A percentile compares a stretch with the other conserved stretches of the same genome.
These are phyloP conservation scores for Trichoderma simmonsii DNA, from an alignment of 2,329 filamentous ascomycete genomes.

Conservation along the genomic window DNA sequence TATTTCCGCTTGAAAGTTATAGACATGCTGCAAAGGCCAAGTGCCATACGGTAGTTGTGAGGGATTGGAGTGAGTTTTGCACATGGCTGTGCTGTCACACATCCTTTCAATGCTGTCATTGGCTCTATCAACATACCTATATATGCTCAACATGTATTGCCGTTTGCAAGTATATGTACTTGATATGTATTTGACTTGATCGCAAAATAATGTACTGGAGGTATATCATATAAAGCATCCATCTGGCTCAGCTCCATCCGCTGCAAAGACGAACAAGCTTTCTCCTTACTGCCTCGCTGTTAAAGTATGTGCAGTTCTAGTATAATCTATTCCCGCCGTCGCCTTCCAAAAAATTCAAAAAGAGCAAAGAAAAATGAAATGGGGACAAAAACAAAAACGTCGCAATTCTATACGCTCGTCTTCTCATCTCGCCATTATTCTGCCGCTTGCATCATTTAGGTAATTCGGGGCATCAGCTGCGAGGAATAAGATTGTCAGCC, in stretches of 20 bases:
- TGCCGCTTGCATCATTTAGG: background rate
- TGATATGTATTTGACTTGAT: background rate
- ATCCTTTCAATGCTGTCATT: background rate
- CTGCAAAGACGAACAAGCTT: background rate
- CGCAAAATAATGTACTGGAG: background rate
- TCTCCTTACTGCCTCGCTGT: background rate
- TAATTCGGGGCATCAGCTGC: conserved; percentile 24
- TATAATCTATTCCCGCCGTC: background rate
- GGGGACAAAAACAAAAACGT: background rate
- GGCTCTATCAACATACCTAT: background rate
- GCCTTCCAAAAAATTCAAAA: background rate
- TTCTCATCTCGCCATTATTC: background rate
- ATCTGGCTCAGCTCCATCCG: background rate
- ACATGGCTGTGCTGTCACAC: background rate
- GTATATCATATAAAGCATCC: background rate
- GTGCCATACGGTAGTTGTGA: no score
- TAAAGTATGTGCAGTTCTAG: background rate
- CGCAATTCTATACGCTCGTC: background rate
- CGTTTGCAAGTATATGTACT: background rate
- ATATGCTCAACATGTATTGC: background rate
- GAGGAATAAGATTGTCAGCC: background rate
- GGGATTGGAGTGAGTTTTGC: background rate
- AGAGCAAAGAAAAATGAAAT: background rate
- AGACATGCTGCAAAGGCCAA: no score
- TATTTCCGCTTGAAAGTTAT: no score